phyloP scores from a whole-genome alignment of 202 grass and related monocot genomes.

The Panicum virgatum region DNA sequence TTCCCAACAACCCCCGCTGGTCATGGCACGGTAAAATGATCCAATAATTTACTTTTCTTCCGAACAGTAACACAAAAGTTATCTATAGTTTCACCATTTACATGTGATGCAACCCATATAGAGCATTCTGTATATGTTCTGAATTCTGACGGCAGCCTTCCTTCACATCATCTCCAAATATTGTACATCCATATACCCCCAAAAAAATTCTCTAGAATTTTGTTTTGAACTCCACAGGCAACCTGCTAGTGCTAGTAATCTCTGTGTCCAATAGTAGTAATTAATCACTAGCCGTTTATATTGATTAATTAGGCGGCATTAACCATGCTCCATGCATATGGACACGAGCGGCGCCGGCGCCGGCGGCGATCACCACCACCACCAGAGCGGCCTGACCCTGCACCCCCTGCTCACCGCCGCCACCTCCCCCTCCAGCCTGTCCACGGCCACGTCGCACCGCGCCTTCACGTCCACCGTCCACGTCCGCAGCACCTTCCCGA shows the following conservation, averaged over 20 bases:
- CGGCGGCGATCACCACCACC: slow-evolving; percentile 40
- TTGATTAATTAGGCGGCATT: too few species aligned
- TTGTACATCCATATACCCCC: background rate
- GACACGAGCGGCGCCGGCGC: background rate
- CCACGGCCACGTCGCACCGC: slow-evolving; percentile 55
- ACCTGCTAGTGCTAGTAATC: too few species aligned
- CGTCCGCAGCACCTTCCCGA: slow-evolving; percentile 52
- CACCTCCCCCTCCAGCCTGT: slow-evolving; percentile 39
- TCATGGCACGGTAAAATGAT: background rate
- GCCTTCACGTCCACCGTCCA: slow-evolving; percentile 66
- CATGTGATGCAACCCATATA: background rate
- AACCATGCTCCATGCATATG: too few species aligned
- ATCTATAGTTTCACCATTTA: background rate
- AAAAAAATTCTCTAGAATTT: background rate
- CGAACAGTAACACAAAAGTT: too few species aligned
- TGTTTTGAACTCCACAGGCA: background rate
- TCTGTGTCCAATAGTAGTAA: too few species aligned
- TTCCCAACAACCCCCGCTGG: background rate
- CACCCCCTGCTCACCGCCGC: slow-evolving; percentile 42
- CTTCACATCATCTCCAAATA: background rate
- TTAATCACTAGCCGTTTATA: too few species aligned
- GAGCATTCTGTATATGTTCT: too few species aligned
- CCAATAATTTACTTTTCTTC: background rate
- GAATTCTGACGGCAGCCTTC: background rate
- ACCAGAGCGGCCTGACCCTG: slow-evolving; percentile 50